phyloP scores from a whole-genome alignment of 805 yeast species.

The Candida oleophila region DNA sequence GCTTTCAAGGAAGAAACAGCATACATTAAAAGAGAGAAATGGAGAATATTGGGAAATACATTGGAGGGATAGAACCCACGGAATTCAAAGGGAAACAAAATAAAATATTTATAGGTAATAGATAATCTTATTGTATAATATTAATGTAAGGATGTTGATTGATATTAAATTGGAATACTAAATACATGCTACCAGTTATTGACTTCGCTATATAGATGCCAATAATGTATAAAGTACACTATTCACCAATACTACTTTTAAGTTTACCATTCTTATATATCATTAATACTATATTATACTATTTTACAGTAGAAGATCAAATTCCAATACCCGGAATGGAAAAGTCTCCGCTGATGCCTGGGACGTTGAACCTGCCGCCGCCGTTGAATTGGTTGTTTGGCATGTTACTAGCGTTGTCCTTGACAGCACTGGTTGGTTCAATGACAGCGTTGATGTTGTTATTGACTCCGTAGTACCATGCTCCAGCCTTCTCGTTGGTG shows the following conservation, averaged over 20 bases:
- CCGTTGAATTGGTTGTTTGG: neutral
- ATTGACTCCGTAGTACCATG: conserved; percentile 48
- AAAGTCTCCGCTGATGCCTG: conserved; percentile 4
- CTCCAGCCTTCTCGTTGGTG: conserved; percentile 50
- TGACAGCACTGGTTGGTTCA: conserved; percentile 16
- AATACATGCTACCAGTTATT: no score
- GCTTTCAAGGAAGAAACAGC: conserved; percentile 14
- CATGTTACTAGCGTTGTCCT: neutral
- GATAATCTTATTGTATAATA: neutral
- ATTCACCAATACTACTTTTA: no score
- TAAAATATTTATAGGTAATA: neutral
- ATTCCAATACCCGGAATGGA: conserved; percentile 5
- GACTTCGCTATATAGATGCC: no score
- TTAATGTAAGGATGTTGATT: neutral
- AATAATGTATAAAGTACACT: no score
- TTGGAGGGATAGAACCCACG: no score
- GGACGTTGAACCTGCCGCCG: neutral
- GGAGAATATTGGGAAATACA: neutral
- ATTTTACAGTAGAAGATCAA: neutral
- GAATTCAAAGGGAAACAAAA: neutral
- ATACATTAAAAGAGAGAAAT: neutral
- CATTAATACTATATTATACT: no score
- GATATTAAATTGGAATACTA: neutral
- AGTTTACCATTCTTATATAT: no score
- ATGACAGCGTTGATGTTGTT: conserved; percentile 44